Evolutionary conservation across 805 yeast genomes (phyloP), one percentile per base, ranked within the genome.

Genomic region (Tetrapisispora iriomotensis): DNA sequence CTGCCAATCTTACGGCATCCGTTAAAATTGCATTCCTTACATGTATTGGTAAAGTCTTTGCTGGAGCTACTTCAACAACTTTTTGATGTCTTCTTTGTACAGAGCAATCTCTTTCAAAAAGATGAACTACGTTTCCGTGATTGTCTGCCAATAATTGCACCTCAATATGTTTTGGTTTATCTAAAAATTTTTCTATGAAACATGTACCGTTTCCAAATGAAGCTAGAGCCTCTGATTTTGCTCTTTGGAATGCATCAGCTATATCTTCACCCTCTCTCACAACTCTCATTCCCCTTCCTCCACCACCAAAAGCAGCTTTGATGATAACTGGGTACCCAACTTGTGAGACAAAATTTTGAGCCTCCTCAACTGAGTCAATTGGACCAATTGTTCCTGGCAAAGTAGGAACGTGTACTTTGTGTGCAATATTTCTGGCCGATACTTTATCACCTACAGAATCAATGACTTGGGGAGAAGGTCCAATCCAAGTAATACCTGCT

Each of bases 251-350:
- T 24, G 96, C 96, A 60, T 88, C 96, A 35, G 60, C 79, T 45
- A 88, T 77, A 61, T 79, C 83, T 52, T 88, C 96, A 52, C 95
- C 95, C 63, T 87, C 95, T 56, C 90, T 73, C 34, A 88, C 97
- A 38, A 88, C 96, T 68, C 96, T 79, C 96, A 88, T 88, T 72
- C 96, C 97, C 66, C 96, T 79, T 56, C 97, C 97, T 71, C 97
- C 97, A 66, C 96, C 96, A 61, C 97, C 97, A 60, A 83, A 90
- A 33, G 97, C 97, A 32, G 97, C 96, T 67, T 88, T 88, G 66
- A 88, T 87, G 65, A 88, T 90, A 37, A 90, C 96, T 9, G 97
- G 97, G 67, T 61, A 87, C 21, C 97, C 97, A 63, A 87, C 72
- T 64, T 85, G 56, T 35, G 66, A 74, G 29, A 86, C 95, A 57